A percentile compares a stretch with the other conserved stretches of the same genome.
Evolutionary conservation across 345 rosid species (phyloP).

Genomic region (Linum lewisii): DNA sequence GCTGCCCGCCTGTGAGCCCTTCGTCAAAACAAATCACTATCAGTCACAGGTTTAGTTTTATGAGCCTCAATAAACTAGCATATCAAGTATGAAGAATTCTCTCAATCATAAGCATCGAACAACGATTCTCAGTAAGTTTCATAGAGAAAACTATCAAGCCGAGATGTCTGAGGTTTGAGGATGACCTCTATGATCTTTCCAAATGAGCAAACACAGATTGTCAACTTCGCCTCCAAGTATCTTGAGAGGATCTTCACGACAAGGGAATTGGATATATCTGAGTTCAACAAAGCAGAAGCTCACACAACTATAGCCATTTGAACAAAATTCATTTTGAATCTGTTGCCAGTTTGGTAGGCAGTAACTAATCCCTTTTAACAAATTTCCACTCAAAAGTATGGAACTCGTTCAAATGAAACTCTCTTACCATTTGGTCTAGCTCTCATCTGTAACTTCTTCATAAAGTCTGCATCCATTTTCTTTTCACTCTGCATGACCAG

Average conservation of each 20-base stretch:
- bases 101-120: background rate
- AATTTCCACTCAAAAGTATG: background rate
- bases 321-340: too few relatives aligned
- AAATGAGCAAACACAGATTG: constrained; percentile 53
- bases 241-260: constrained; percentile 49
- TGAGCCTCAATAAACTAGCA: background rate
- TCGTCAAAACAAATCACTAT: constrained; percentile 31
- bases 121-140: background rate
- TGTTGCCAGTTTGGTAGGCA: too few relatives aligned
- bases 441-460: constrained; percentile 34
- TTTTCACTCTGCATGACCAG: constrained; percentile 66
- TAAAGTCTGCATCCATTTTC: constrained; percentile 41
- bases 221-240: constrained; percentile 67
- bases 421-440: constrained; percentile 26
- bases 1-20: constrained; percentile 16
- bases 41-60: background rate
- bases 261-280: constrained; percentile 33
- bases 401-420: background rate
- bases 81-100: background rate
- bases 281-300: constrained; percentile 2
- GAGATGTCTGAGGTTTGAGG: constrained; percentile 9
- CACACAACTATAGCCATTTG: background rate
- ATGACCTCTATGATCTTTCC: constrained; percentile 42
- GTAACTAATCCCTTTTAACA: background rate
- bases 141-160: background rate